Percentiles rank a stretch among this genome's conserved stretches.
phyloP scores from a whole-genome alignment of 129 eudicot genomes.

The Calendula officinalis region DNA sequence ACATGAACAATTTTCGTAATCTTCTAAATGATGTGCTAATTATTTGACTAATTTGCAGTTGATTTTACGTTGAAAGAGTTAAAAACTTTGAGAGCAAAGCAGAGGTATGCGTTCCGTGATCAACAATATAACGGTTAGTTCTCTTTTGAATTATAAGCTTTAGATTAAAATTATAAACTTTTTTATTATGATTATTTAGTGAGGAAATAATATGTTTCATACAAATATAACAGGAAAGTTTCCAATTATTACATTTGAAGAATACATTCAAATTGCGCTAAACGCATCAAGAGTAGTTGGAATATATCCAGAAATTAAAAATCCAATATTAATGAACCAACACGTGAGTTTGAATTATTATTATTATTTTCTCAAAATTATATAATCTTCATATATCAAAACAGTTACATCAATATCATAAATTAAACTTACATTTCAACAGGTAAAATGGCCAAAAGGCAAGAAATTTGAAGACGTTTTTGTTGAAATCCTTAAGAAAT shows the following conservation, averaged over 20 bases:
- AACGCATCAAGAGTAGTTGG: slow-evolving; percentile 93
- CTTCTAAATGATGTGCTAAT: slow-evolving; percentile 7
- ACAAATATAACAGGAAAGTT: slow-evolving; percentile 60
- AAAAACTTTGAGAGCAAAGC: slow-evolving; percentile 64
- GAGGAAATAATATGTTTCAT: neutral
- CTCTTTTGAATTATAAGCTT: neutral
- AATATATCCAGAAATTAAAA: slow-evolving; percentile 96
- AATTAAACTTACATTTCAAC: slow-evolving; percentile 23
- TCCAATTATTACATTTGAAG: slow-evolving; percentile 86
- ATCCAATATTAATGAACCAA: slow-evolving; percentile 82
- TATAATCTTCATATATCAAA: neutral
- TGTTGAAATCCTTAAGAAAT: slow-evolving; percentile 68
- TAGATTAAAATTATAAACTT: too few relatives aligned
- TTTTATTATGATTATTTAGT: too few relatives aligned
- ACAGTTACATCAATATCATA: too few relatives aligned
- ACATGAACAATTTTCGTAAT: neutral
- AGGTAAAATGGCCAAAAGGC: slow-evolving; percentile 92
- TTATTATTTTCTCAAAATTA: neutral
- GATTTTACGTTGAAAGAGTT: slow-evolving; percentile 87
- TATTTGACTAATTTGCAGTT: slow-evolving; percentile 49
- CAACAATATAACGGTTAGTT: slow-evolving; percentile 81
- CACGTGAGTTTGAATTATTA: slow-evolving; percentile 47
- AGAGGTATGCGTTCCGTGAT: slow-evolving; percentile 77
- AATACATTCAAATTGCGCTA: slow-evolving; percentile 77
- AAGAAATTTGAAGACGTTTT: slow-evolving; percentile 79